Percentiles rank a stretch among this genome's conserved stretches.
Evolutionary conservation across 805 yeast genomes (phyloP).

Genomic region (Spathaspora sp.): DNA sequence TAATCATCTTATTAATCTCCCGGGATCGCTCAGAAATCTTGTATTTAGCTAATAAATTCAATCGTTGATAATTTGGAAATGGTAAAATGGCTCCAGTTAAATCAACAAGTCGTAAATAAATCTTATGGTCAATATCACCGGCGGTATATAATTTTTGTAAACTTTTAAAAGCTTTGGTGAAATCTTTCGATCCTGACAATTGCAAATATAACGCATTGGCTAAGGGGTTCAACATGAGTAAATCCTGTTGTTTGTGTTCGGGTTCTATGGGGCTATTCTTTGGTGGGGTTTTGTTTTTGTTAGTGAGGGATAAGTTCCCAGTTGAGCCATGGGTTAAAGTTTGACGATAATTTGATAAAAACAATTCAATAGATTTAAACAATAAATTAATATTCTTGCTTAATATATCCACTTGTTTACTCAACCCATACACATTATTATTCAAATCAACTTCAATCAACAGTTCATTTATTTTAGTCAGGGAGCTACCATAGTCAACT

Average conservation of each 20-base stretch:
- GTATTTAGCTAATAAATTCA: slow-evolving; percentile 31
- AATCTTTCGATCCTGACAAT: slow-evolving; percentile 45
- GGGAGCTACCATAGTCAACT: slow-evolving; percentile 3
- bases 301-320: slow-evolving; percentile 7
- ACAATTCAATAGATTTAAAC: slow-evolving; percentile 36
- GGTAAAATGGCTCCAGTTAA: slow-evolving; percentile 51
- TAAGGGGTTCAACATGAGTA: slow-evolving; percentile 55
- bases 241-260: slow-evolving; percentile 15
- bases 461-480: slow-evolving; percentile 19
- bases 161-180: slow-evolving; percentile 41
- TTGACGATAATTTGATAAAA: slow-evolving; percentile 34
- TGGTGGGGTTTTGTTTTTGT: slow-evolving; percentile 12
- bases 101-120: slow-evolving; percentile 37
- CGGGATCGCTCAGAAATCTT: slow-evolving; percentile 30
- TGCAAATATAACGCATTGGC: slow-evolving; percentile 57
- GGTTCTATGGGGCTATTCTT: slow-evolving; percentile 9
- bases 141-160: slow-evolving; percentile 30
- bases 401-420: background rate
- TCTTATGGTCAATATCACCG: slow-evolving; percentile 20
- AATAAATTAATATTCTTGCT: slow-evolving; percentile 6
- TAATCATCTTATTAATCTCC: slow-evolving; percentile 27
- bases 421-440: slow-evolving; percentile 13
- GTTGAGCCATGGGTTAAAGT: slow-evolving; percentile 18
- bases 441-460: slow-evolving; percentile 25
- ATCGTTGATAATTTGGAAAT: slow-evolving; percentile 41